Percentiles rank a stretch among this genome's conserved stretches.
Conservation (phyloP, 805 yeast genomes). For the Clavispora carvajalis region DNA sequence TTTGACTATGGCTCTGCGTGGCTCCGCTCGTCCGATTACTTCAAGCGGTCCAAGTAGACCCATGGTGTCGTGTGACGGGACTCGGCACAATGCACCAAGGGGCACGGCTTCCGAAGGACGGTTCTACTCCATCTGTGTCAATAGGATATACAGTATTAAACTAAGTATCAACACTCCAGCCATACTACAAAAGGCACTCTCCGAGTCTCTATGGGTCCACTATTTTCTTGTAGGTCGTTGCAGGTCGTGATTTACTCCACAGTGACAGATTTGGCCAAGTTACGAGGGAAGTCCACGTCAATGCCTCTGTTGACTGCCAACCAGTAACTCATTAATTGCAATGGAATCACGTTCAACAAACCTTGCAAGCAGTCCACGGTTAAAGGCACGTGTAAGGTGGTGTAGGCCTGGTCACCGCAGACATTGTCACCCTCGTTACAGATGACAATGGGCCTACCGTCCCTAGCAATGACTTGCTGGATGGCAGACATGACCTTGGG, state of each 20-base stretch:
- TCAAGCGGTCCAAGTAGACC: conserved; percentile 39
- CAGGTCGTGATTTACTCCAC: conserved; percentile 57
- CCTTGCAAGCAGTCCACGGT: conserved; percentile 99
- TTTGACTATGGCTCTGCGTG: conserved; percentile 68
- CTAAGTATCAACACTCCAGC: background rate
- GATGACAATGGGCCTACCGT: conserved; percentile 92
- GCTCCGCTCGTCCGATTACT: conserved; percentile 69
- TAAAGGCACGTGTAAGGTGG: conserved; percentile 83
- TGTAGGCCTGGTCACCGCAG: conserved; percentile 53
- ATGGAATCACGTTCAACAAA: conserved; percentile 84
- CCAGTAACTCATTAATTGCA: conserved; percentile 96
- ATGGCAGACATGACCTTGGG: conserved; percentile 94
- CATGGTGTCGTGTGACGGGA: too few relatives aligned
- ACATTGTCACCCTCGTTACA: conserved; percentile 77
- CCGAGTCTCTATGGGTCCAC: conserved; percentile 4
- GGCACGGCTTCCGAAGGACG: too few relatives aligned
- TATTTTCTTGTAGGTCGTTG: background rate
- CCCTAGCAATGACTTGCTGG: conserved; percentile 95
- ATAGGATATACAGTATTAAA: background rate
- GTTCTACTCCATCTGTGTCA: background rate
- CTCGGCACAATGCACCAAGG: too few relatives aligned
- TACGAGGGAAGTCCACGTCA: conserved; percentile 98
- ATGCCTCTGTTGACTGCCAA: conserved; percentile 91
- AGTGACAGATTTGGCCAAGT: conserved; percentile 96
- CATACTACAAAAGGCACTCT: background rate